Conservation (phyloP, 2,329 filamentous ascomycete genomes). For the Diaporthe sp. region DNA sequence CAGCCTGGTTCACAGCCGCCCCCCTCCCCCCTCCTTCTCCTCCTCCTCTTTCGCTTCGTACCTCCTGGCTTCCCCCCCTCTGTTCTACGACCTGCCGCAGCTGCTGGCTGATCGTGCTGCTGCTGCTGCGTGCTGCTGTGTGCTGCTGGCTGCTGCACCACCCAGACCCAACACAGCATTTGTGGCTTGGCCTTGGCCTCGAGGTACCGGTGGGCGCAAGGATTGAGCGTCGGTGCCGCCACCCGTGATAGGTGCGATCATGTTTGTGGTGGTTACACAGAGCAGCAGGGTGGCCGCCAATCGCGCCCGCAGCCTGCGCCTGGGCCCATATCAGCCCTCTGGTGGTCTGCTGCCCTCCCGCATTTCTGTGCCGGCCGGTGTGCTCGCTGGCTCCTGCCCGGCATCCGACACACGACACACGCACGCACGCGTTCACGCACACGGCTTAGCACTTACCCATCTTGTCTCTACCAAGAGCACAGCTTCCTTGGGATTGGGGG, state of each 20-base stretch:
- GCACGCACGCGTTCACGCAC: slow-evolving; percentile 4
- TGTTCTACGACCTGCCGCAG: slow-evolving; percentile 7
- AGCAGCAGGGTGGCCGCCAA: slow-evolving; percentile 26
- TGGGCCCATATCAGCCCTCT: slow-evolving; percentile 11
- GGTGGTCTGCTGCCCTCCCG: neutral
- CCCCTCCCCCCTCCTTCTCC: too few species aligned
- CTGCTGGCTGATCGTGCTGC: slow-evolving; percentile 3
- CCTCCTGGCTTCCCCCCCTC: neutral
- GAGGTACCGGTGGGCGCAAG: slow-evolving; percentile 19
- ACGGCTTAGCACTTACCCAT: slow-evolving; percentile 4
- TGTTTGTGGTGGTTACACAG: slow-evolving; percentile 29
- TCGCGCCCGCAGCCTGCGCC: neutral
- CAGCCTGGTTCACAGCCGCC: slow-evolving; percentile 8
- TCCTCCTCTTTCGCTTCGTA: slow-evolving; percentile 8
- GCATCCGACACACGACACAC: slow-evolving; percentile 14
- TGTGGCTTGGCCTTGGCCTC: slow-evolving; percentile 29
- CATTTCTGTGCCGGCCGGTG: slow-evolving; percentile 27
- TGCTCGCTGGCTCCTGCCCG: slow-evolving; percentile 4
- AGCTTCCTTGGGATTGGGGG: neutral
- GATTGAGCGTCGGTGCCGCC: neutral
- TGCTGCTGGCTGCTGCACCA: slow-evolving; percentile 25
- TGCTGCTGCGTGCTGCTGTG: slow-evolving; percentile 9
- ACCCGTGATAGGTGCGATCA: slow-evolving; percentile 32
- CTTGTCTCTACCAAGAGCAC: neutral
- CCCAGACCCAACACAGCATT: slow-evolving; percentile 21